These are phyloP conservation scores for Daedalea quercina DNA, from an alignment of 768 basidiomycete genomes.

Conservation along the genomic window DNA sequence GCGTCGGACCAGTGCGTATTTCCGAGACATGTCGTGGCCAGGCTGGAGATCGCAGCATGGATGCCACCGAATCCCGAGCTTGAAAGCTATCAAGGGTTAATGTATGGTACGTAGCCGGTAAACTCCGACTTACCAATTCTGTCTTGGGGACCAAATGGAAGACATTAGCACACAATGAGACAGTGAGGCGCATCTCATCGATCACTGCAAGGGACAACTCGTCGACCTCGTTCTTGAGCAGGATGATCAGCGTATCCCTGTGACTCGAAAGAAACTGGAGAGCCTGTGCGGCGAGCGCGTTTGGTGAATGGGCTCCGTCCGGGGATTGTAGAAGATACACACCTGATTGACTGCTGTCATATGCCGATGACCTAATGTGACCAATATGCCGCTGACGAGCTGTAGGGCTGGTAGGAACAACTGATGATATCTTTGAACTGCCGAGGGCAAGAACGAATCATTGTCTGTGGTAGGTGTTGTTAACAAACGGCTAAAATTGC, in stretches of 20 bases:
- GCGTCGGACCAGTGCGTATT: slow-evolving; percentile 48
- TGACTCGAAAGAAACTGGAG: slow-evolving; percentile 79
- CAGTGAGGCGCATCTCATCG: slow-evolving; percentile 75
- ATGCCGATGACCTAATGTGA: slow-evolving; percentile 69
- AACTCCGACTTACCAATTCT: slow-evolving; percentile 56
- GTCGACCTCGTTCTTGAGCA: slow-evolving; percentile 70
- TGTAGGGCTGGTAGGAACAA: slow-evolving; percentile 83
- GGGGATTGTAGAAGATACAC: slow-evolving; percentile 8
- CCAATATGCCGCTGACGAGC: slow-evolving; percentile 67
- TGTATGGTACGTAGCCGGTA: neutral
- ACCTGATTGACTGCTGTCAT: slow-evolving; percentile 67
- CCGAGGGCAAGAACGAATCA: slow-evolving; percentile 83
- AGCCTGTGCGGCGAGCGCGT: slow-evolving; percentile 37
- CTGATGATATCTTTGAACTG: slow-evolving; percentile 87
- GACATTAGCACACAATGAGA: slow-evolving; percentile 63
- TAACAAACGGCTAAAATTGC: neutral
- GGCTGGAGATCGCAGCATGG: slow-evolving; percentile 68
- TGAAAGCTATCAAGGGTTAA: slow-evolving; percentile 39
- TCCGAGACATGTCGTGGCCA: slow-evolving; percentile 68
- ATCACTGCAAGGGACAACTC: slow-evolving; percentile 57
- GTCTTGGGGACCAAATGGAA: slow-evolving; percentile 67
- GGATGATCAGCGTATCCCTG: slow-evolving; percentile 73
- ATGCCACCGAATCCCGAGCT: slow-evolving; percentile 81
- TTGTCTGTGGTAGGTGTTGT: slow-evolving; percentile 42
- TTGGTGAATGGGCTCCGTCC: neutral